Base-by-base conservation (phyloP, 2,329 filamentous ascomycete species). In the Pyrenochaeta sp. region DNA sequence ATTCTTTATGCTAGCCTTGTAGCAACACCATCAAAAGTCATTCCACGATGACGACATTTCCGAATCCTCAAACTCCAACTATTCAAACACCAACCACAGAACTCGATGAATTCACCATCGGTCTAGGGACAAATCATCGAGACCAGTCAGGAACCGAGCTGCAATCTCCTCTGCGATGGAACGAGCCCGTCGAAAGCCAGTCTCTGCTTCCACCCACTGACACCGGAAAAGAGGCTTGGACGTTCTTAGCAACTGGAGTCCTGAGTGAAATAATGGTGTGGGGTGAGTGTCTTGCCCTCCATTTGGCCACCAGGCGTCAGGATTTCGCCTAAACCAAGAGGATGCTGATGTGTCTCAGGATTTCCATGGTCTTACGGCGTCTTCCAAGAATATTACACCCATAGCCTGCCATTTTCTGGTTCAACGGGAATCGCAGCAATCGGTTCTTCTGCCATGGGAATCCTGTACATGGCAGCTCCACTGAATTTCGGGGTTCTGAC, bases 341-440 rank as follows among this genome's bases (percentile, higher is more conserved):
- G 22, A 10, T 18, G 18, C 37, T 61, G 26, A 61, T 22, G 9
- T 6, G 29, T 20, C 14, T 0, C 19, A 87, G 85, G 85, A 2
- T 88, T 89, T 43, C 82, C 84, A 0, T 84, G 85, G 42, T 78
- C 84, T 0, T 90, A 85, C 62, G 87, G 86, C 29, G 78, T 90
- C 17, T 89, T 90, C 59, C 85, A 89, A 55, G 78, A 85, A 37
- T 86, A 87, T 66, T 89, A 89, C 64, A 79, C 75, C 23, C 79
- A 74, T 1, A 77, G 85, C 44, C 76, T 76, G 4, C 80, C 82
- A 1, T 89, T 89, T 41, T 69, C 72, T 3, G 77, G 77, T 2
- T 76, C 63, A 7, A 63, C 77, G 0, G 73, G 76, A 19, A 82
- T 88, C 35, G 78, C 85, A 20, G 74, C 83, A 10, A 83, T 89